phyloP scores from a whole-genome alignment of 1,284 basidiomycete species.

The Malassezia restricta region DNA sequence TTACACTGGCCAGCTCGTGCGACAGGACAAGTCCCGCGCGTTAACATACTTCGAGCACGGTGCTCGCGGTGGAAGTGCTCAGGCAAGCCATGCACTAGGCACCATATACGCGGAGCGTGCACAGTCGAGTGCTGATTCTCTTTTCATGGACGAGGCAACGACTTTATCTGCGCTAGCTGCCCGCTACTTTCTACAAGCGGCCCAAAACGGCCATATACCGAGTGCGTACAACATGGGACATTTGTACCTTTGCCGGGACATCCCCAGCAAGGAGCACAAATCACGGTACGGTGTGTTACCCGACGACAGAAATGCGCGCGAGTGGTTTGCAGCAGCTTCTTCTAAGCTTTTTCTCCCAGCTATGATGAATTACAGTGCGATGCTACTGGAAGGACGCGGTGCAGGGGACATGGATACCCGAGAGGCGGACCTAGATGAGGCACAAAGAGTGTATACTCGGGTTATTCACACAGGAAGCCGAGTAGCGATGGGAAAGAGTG shows the following conservation, averaged over 20 bases:
- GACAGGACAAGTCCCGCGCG: conserved; percentile 18
- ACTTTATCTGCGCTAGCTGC: conserved; percentile 4
- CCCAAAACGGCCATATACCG: conserved; percentile 30
- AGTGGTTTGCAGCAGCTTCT: conserved; percentile 24
- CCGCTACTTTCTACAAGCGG: conserved; percentile 27
- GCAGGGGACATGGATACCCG: conserved; percentile 7
- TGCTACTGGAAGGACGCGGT: conserved; percentile 23
- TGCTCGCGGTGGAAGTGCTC: conserved; percentile 17
- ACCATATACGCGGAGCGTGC: conserved; percentile 3
- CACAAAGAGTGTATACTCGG: conserved; percentile 3
- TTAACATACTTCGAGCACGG: conserved; percentile 20
- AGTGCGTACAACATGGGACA: conserved; percentile 33
- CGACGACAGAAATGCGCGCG: conserved; percentile 25
- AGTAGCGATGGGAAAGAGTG: not conserved
- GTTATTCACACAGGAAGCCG: not conserved
- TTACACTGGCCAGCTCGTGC: conserved; percentile 18
- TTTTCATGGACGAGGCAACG: conserved; percentile 15
- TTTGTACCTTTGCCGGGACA: conserved; percentile 19
- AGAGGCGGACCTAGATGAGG: conserved; percentile 17
- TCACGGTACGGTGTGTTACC: conserved; percentile 25
- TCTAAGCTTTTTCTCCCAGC: conserved; percentile 16
- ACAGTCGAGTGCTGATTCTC: conserved; percentile 11
- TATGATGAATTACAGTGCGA: conserved; percentile 18
- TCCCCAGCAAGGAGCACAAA: conserved; percentile 19
- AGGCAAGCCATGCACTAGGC: conserved; percentile 11